Base-by-base conservation (phyloP, 495 filamentous ascomycete genomes). In the Penicillium paxilli region DNA sequence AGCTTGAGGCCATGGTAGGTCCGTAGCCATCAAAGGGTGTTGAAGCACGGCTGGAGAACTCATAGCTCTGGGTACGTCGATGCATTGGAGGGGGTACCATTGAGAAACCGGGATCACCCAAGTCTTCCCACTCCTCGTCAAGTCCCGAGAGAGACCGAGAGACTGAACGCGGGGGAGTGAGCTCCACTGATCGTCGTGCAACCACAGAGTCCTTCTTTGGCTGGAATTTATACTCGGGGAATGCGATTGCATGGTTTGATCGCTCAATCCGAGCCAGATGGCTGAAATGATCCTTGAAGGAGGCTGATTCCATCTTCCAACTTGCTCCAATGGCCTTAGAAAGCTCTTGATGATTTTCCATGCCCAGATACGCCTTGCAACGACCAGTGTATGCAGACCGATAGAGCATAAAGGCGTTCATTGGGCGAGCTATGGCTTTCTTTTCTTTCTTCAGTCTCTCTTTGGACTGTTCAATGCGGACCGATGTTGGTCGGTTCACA, bases 381-480 rank as follows among this genome's bases (percentile, higher is more conserved):
- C 92, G 81, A 35, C 93, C 90, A 21, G 93, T 87, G 62, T 88
- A 98, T 5, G 93, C 91, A 44, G 92, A 96, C 8, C 95, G 87
- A 68, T 98, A 98, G 22, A 98, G 80, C 90, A 98, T 98, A 79
- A 98, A 98, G 1, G 91, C 92, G 65, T 98, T 98, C 89, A 97
- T 98, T 1, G 94, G 94, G 28, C 94, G 78, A 56, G 92, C 90
- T 51, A 98, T 80, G 21, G 40, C 10, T 20, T 42, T 42, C 2
- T 42, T 42, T 12, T 21, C 20, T 3, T 9, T 14, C 60, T 91
- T 90, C 3, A 89, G 89, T 24, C 89, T 86, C 62, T 86, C 83
- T 54, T 85, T 80, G 50, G 80, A 80, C 14, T 90, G 84, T 60
- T 95, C 88, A 58, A 78, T 68, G 30, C 94, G 83, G 5, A 74